Evolutionary conservation across 345 rosid genomes (phyloP).

Genomic region (Anastatica hierochuntica): DNA sequence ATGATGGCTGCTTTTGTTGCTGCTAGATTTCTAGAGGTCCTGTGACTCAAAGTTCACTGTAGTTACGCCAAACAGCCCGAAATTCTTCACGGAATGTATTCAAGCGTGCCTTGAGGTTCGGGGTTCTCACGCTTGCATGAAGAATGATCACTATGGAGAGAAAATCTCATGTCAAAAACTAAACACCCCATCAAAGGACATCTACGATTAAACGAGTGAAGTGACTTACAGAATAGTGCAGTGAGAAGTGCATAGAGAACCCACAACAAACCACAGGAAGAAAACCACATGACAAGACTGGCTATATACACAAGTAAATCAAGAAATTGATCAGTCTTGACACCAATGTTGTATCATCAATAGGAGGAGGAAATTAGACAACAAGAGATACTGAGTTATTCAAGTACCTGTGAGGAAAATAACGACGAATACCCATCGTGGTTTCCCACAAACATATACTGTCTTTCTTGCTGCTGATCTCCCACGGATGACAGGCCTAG

Average conservation of each 20-base stretch:
- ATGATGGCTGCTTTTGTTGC: constrained; percentile 2
- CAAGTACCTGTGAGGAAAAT: constrained; percentile 18
- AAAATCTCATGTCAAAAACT: background rate
- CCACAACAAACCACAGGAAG: constrained; percentile 29
- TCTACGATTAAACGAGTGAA: background rate
- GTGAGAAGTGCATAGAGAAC: constrained; percentile 22
- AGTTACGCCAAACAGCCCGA: constrained; percentile 33
- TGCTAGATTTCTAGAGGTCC: background rate
- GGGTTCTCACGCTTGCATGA: constrained; percentile 30
- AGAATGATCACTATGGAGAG: constrained; percentile 17
- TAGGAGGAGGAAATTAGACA: too few relatives aligned
- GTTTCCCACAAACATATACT: constrained; percentile 28
- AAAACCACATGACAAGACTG: constrained; percentile 28
- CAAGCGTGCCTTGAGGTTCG: constrained; percentile 31
- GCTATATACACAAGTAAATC: constrained; percentile 18
- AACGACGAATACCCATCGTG: constrained; percentile 25
- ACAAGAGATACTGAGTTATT: background rate
- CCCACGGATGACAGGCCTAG: constrained; percentile 33
- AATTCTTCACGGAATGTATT: constrained; percentile 33
- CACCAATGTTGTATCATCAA: background rate
- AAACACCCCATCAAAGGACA: background rate
- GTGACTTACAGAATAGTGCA: constrained; percentile 17
- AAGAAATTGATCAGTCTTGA: constrained; percentile 5
- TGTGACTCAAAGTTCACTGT: constrained; percentile 22
- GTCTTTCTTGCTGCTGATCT: constrained; percentile 28